A percentile compares a stretch with the other conserved stretches of the same genome.
These are phyloP conservation scores for Macrolepiota dolichaula DNA, from an alignment of 768 basidiomycete genomes.

Conservation along the genomic window DNA sequence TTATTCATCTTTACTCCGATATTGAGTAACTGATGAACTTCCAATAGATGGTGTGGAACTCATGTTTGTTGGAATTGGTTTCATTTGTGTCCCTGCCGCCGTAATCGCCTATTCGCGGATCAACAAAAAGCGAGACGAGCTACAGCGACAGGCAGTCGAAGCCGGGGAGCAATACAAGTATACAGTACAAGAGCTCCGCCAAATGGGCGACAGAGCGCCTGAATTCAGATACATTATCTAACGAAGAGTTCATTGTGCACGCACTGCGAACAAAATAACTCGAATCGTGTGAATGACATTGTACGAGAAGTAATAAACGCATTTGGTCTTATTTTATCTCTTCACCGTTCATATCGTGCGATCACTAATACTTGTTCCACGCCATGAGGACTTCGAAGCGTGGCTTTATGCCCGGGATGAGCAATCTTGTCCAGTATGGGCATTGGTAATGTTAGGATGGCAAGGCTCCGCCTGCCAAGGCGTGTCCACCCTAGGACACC, in stretches of 20 bases:
- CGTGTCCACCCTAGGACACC: background rate
- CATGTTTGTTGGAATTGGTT: constrained; percentile 66
- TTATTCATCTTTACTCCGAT: background rate
- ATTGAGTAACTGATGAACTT: background rate
- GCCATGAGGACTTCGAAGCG: too few species aligned
- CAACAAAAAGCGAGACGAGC: constrained; percentile 49
- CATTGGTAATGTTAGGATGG: background rate
- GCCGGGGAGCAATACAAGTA: constrained; percentile 30
- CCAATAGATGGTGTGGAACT: constrained; percentile 57
- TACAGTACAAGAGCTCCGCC: constrained; percentile 31
- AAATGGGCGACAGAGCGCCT: constrained; percentile 59
- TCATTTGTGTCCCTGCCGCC: constrained; percentile 46
- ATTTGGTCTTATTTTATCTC: background rate
- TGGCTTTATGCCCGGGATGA: background rate
- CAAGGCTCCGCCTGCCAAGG: background rate
- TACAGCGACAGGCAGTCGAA: constrained; percentile 23
- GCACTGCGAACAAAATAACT: background rate
- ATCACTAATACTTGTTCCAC: background rate
- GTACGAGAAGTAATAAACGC: background rate
- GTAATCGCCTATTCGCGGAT: constrained; percentile 50
- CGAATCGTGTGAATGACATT: background rate
- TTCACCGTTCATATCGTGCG: background rate
- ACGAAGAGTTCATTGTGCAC: background rate
- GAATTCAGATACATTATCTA: constrained; percentile 55
- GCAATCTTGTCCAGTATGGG: background rate